A percentile compares a stretch with the other conserved stretches of the same genome.
Conservation (phyloP, 2,329 filamentous ascomycete species). For the Hypoxylon sp. region DNA sequence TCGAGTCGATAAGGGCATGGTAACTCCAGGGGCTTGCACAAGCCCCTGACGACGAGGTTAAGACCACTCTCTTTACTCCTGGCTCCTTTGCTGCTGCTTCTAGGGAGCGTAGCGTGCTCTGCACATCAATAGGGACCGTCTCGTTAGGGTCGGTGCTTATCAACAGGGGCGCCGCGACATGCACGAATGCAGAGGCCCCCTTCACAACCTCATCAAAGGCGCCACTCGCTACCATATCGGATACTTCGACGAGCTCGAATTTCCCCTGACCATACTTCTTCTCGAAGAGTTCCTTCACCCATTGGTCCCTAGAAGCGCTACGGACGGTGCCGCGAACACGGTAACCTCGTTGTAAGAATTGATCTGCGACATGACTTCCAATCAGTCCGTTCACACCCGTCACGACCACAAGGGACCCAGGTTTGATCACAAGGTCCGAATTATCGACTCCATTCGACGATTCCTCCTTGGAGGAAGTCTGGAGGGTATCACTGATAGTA, state of each 20-base stretch:
- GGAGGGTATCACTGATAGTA: not conserved
- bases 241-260: conserved; percentile 41
- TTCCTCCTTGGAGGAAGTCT: not conserved
- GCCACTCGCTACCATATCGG: conserved; percentile 38
- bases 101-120: conserved; percentile 33
- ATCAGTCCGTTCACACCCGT: conserved; percentile 61
- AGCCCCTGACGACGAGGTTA: conserved; percentile 45
- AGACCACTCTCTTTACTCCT: conserved; percentile 45
- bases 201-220: conserved; percentile 42
- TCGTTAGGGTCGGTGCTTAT: conserved; percentile 40
- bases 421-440: conserved; percentile 23
- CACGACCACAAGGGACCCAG: conserved; percentile 57
- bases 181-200: conserved; percentile 42
- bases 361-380: conserved; percentile 58
- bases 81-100: conserved; percentile 41
- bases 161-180: conserved; percentile 41
- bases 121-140: conserved; percentile 32
- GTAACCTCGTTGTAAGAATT: conserved; percentile 59
- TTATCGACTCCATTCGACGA: not conserved
- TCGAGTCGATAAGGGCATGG: conserved; percentile 35
- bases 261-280: conserved; percentile 41
- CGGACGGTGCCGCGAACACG: conserved; percentile 58
- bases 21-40: conserved; percentile 30
- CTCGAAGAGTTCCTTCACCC: conserved; percentile 41
- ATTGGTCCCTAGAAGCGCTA: conserved; percentile 34